Conservation (phyloP, 169 alveolate genomes). For the Hammondia hammondi region DNA sequence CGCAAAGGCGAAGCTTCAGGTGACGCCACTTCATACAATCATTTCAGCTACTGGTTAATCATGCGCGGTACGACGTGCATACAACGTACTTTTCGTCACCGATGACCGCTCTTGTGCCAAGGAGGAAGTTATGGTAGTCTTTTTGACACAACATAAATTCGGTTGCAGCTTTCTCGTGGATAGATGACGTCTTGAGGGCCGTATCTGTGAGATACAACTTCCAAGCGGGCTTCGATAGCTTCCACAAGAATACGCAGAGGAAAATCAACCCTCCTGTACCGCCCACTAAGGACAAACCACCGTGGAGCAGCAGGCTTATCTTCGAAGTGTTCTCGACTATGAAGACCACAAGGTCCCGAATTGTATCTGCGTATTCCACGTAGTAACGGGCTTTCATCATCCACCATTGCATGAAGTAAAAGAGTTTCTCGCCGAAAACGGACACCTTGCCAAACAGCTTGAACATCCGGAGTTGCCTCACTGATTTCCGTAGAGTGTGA, state of each 20-base stretch:
- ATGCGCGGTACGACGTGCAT: too few species aligned
- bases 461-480: conserved; percentile 21
- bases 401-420: background rate
- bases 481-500: conserved; percentile 12
- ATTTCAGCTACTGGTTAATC: too few species aligned
- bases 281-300: background rate
- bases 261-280: background rate
- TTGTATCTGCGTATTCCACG: background rate
- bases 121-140: background rate
- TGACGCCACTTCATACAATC: too few species aligned
- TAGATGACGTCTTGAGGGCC: background rate
- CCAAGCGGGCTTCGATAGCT: background rate
- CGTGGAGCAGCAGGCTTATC: background rate
- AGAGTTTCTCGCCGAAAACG: background rate
- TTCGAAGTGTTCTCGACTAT: background rate
- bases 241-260: background rate
- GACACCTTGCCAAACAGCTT: conserved; percentile 27
- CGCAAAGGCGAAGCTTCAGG: too few species aligned
- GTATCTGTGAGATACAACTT: conserved; percentile 1
- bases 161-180: background rate
- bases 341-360: background rate
- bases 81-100: conserved; percentile 10
- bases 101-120: background rate
- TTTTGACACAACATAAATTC: background rate
- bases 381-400: conserved; percentile 9